These are phyloP conservation scores for Raphanus sativus DNA, from an alignment of 345 rosid species.

Conservation along the genomic window DNA sequence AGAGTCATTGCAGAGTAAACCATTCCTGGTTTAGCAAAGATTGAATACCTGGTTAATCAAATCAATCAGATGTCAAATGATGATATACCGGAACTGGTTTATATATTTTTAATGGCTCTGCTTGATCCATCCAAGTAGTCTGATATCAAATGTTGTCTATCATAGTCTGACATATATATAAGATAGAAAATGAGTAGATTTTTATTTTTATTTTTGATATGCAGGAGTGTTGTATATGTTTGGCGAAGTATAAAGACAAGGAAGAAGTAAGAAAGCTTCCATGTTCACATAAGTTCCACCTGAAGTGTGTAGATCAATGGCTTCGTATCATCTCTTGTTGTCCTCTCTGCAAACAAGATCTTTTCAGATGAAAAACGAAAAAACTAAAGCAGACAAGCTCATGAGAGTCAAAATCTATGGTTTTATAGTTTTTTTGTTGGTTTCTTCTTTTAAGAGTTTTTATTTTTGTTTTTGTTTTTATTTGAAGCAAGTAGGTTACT, in stretches of 20 bases:
- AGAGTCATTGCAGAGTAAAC: neutral
- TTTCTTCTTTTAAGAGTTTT: neutral
- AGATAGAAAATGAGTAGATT: neutral
- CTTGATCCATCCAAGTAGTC: neutral
- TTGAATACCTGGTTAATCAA: neutral
- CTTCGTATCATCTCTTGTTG: slow-evolving; percentile 90
- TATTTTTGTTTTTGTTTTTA: neutral
- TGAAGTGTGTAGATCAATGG: slow-evolving; percentile 97
- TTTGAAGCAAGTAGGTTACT: slow-evolving; percentile 36
- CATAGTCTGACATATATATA: neutral
- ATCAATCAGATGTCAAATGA: neutral
- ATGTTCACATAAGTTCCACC: slow-evolving; percentile 90
- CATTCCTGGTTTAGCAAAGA: neutral
- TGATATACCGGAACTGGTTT: neutral
- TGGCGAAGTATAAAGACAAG: slow-evolving; percentile 77
- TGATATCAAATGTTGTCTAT: neutral
- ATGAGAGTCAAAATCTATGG: slow-evolving; percentile 15
- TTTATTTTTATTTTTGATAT: neutral
- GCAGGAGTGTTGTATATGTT: slow-evolving; percentile 95
- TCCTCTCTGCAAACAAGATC: slow-evolving; percentile 91
- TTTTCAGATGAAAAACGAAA: slow-evolving; percentile 49
- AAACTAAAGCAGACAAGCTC: slow-evolving; percentile 10
- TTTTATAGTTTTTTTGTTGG: neutral
- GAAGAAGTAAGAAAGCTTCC: slow-evolving; percentile 90
- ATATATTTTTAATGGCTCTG: neutral